Evolutionary conservation across 768 basidiomycete species (phyloP).

Genomic region (Boletus tylopilopsis): DNA sequence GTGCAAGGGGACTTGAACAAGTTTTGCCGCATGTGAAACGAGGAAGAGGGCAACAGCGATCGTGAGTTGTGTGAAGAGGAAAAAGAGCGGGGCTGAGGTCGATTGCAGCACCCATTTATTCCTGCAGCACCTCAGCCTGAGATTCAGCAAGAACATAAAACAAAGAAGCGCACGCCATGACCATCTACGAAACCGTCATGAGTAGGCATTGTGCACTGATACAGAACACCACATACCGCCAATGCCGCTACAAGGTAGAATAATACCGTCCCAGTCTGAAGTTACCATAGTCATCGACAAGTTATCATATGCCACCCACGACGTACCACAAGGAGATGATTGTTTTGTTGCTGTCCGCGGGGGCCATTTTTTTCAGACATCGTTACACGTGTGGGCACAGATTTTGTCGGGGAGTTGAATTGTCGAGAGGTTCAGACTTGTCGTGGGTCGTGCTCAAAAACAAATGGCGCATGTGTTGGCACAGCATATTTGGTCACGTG

Average conservation of each 20-base stretch:
- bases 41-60: conserved; percentile 79
- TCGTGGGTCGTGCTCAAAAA: too few species aligned
- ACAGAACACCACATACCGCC: conserved; percentile 51
- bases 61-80: conserved; percentile 74
- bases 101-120: conserved; percentile 90
- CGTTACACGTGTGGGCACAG: neutral
- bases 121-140: conserved; percentile 37
- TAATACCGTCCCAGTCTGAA: conserved; percentile 66
- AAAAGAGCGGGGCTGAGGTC: conserved; percentile 78
- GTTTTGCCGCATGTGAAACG: conserved; percentile 52
- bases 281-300: conserved; percentile 3
- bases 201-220: neutral
- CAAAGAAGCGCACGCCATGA: conserved; percentile 70
- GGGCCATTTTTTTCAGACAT: conserved; percentile 29
- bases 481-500: too few species aligned
- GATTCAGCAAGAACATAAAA: conserved; percentile 18
- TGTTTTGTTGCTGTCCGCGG: conserved; percentile 30
- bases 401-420: neutral
- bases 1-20: conserved; percentile 64
- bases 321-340: conserved; percentile 32
- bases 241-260: conserved; percentile 91
- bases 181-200: conserved; percentile 55
- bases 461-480: too few species aligned
- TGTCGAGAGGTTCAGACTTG: neutral
- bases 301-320: neutral